Evolutionary conservation across 2,329 filamentous ascomycete species (phyloP).

Genomic region (Xylaria digitata): DNA sequence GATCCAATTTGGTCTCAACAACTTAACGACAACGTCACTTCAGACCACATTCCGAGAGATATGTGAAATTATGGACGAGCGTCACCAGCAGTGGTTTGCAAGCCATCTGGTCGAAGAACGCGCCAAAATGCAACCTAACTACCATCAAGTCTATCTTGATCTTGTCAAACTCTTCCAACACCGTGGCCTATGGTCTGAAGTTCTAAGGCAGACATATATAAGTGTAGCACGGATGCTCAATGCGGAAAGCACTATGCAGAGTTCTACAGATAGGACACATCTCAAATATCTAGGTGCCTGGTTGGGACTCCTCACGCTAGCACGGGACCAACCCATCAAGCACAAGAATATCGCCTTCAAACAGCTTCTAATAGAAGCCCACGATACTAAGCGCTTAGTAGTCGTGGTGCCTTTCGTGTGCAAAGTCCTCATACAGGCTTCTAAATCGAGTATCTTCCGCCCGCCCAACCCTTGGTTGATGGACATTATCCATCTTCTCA

Average conservation of each 20-base stretch:
- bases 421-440: constrained; percentile 90
- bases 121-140: constrained; percentile 97
- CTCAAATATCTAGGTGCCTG: constrained; percentile 94
- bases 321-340: constrained; percentile 93
- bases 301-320: constrained; percentile 92
- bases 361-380: constrained; percentile 91
- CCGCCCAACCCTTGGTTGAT: constrained; percentile 98
- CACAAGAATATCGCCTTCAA: constrained; percentile 98
- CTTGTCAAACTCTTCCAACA: constrained; percentile 86
- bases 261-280: constrained; percentile 84
- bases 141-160: constrained; percentile 91
- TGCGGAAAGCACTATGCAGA: constrained; percentile 86
- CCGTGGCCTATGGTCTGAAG: constrained; percentile 82
- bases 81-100: constrained; percentile 96
- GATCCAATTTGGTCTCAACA: constrained; percentile 96
- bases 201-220: constrained; percentile 92
- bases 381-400: constrained; percentile 89
- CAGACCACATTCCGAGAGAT: constrained; percentile 86
- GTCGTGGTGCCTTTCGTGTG: constrained; percentile 98
- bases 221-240: constrained; percentile 90
- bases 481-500: constrained; percentile 90
- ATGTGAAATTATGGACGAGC: constrained; percentile 78
- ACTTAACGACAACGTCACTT: constrained; percentile 90
- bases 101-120: constrained; percentile 94
- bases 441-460: constrained; percentile 86